Evolutionary conservation across 768 basidiomycete species (phyloP).

Genomic region (Kwoniella heveanensis): DNA sequence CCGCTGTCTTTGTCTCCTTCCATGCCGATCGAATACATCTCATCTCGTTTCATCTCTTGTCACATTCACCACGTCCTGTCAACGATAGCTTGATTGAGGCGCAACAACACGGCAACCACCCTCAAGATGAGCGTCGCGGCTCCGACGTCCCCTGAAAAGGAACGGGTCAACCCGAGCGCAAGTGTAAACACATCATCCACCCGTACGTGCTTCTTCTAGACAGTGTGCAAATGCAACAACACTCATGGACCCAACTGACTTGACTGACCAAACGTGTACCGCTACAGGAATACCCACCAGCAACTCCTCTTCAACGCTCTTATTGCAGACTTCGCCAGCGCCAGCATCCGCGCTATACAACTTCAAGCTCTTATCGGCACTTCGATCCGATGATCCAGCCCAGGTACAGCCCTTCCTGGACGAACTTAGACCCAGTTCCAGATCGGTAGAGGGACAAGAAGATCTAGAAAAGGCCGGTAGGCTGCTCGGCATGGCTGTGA

Average conservation of each 20-base stretch:
- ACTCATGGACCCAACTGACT: background rate
- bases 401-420: constrained; percentile 51
- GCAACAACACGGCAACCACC: too few relatives aligned
- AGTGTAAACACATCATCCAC: background rate
- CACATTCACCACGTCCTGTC: too few relatives aligned
- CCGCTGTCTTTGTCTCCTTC: too few relatives aligned
- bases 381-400: constrained; percentile 48
- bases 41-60: too few relatives aligned
- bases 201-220: background rate
- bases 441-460: constrained; percentile 25
- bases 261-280: too few relatives aligned
- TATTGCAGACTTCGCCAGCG: constrained; percentile 10
- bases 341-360: constrained; percentile 41
- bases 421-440: constrained; percentile 35
- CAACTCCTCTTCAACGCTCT: constrained; percentile 17
- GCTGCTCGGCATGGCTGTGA: constrained; percentile 39
- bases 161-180: background rate
- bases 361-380: constrained; percentile 49
- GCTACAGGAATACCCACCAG: constrained; percentile 13
- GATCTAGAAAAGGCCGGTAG: constrained; percentile 26
- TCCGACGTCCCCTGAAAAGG: background rate
- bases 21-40: too few relatives aligned
- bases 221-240: too few relatives aligned
- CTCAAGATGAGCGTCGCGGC: constrained; percentile 18
- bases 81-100: too few relatives aligned